phyloP scores from a whole-genome alignment of 345 rosid genomes.

The Pseudoturritis turrita region DNA sequence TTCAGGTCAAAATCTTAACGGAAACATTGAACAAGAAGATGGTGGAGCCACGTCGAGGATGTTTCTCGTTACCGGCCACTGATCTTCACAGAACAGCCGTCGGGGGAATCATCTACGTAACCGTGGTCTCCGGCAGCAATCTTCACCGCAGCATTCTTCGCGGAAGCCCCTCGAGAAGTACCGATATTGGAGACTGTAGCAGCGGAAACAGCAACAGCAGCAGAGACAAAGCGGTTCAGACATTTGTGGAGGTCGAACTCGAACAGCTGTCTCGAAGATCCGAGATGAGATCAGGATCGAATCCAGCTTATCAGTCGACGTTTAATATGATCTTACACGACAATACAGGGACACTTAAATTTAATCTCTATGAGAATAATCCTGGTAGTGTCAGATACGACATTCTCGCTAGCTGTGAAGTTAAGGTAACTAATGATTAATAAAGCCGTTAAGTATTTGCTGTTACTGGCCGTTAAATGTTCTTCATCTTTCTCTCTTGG shows the following conservation, averaged over 20 bases:
- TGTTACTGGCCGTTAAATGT: neutral
- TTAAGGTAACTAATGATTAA: constrained; percentile 54
- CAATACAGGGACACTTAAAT: constrained; percentile 58
- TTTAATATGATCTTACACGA: constrained; percentile 93
- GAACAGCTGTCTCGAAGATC: constrained; percentile 80
- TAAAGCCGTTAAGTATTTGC: neutral
- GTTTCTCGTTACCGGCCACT: constrained; percentile 64
- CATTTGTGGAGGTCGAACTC: constrained; percentile 92
- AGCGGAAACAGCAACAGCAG: constrained; percentile 25
- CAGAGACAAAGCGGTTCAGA: constrained; percentile 55
- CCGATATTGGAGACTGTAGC: constrained; percentile 33
- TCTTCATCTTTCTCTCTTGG: constrained; percentile 2
- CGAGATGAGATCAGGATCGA: constrained; percentile 50
- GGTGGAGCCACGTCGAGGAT: constrained; percentile 92
- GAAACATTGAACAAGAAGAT: constrained; percentile 83
- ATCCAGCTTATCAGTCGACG: constrained; percentile 76
- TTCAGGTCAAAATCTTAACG: constrained; percentile 70
- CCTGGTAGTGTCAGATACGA: constrained; percentile 66
- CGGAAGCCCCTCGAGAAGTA: constrained; percentile 64
- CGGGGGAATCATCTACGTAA: constrained; percentile 73
- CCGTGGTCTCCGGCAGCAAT: constrained; percentile 67
- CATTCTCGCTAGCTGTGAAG: constrained; percentile 77
- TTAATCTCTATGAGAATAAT: constrained; percentile 62
- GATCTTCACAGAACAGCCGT: constrained; percentile 83
- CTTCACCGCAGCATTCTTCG: constrained; percentile 48